These are phyloP conservation scores for Zelonia costaricensis DNA, from an alignment of 208 protist genomes.

Conservation along the genomic window DNA sequence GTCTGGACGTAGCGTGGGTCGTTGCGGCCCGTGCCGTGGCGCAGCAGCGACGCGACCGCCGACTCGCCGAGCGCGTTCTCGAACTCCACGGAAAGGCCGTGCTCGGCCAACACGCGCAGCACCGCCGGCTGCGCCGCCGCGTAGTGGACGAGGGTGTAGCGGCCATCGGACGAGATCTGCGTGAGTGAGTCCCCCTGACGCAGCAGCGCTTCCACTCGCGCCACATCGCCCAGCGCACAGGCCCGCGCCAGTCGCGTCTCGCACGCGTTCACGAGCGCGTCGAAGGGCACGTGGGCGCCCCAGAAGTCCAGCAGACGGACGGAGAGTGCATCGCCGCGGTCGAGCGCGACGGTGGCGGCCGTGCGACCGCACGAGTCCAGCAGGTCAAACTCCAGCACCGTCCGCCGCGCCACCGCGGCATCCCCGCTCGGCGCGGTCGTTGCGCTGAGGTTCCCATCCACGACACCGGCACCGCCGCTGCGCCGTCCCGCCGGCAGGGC, in stretches of 20 bases:
- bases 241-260: conserved; percentile 73
- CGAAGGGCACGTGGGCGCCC: conserved; percentile 28
- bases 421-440: too few species aligned
- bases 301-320: conserved; percentile 66
- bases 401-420: not conserved
- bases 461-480: not conserved
- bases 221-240: conserved; percentile 51
- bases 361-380: conserved; percentile 20
- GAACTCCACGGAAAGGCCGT: conserved; percentile 64
- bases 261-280: conserved; percentile 45
- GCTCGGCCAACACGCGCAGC: conserved; percentile 32
- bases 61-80: conserved; percentile 74
- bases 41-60: conserved; percentile 69
- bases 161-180: conserved; percentile 70
- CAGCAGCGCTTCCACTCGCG: conserved; percentile 59
- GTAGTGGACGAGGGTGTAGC: conserved; percentile 89
- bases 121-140: conserved; percentile 58
- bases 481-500: too few species aligned
- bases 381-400: conserved; percentile 35
- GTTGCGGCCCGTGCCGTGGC: conserved; percentile 76
- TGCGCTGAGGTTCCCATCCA: too few species aligned
- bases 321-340: conserved; percentile 36
- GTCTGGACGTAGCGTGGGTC: conserved; percentile 34
- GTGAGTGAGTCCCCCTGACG: conserved; percentile 52
- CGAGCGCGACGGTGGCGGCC: conserved; percentile 34